phyloP scores from a whole-genome alignment of 2,329 filamentous ascomycete species.

The Penicillium frequentans region DNA sequence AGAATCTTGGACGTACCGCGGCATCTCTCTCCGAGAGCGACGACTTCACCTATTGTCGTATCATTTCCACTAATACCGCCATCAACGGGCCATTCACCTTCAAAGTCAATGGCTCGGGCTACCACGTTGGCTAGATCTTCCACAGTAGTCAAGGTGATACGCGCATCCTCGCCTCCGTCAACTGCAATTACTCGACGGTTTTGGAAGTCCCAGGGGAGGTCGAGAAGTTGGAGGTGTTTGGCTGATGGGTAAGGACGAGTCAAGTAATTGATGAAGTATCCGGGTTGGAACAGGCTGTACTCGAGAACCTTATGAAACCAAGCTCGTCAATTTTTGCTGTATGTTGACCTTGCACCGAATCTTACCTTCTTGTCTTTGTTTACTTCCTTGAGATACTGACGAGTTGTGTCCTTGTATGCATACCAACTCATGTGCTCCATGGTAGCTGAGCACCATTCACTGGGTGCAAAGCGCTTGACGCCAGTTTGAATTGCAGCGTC shows the following conservation, averaged over 20 bases:
- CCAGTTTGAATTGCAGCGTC: slow-evolving; percentile 41
- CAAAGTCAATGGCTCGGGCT: slow-evolving; percentile 38
- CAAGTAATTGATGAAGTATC: slow-evolving; percentile 57
- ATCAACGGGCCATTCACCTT: slow-evolving; percentile 42
- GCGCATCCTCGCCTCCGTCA: slow-evolving; percentile 30
- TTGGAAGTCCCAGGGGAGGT: slow-evolving; percentile 37
- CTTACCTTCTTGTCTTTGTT: slow-evolving; percentile 50
- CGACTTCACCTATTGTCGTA: slow-evolving; percentile 29
- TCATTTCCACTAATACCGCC: slow-evolving; percentile 41
- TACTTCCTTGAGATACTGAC: slow-evolving; percentile 52
- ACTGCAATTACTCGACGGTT: slow-evolving; percentile 33
- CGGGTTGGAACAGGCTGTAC: slow-evolving; percentile 58
- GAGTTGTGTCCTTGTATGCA: slow-evolving; percentile 51
- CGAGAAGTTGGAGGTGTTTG: slow-evolving; percentile 42
- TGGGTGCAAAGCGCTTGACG: slow-evolving; percentile 45
- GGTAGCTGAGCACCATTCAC: slow-evolving; percentile 32
- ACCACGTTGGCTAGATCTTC: slow-evolving; percentile 40
- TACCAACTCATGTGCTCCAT: slow-evolving; percentile 50
- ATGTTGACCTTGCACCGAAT: too few species aligned
- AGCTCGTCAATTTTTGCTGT: background rate
- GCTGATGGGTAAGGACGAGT: slow-evolving; percentile 51
- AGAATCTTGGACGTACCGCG: slow-evolving; percentile 27
- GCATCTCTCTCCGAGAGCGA: slow-evolving; percentile 36
- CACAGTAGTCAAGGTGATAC: slow-evolving; percentile 35
- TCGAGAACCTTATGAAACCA: slow-evolving; percentile 49